Percentiles rank a stretch among this genome's conserved stretches.
phyloP scores from a whole-genome alignment of 1,139 yeast species.

The Diutina rugosa region DNA sequence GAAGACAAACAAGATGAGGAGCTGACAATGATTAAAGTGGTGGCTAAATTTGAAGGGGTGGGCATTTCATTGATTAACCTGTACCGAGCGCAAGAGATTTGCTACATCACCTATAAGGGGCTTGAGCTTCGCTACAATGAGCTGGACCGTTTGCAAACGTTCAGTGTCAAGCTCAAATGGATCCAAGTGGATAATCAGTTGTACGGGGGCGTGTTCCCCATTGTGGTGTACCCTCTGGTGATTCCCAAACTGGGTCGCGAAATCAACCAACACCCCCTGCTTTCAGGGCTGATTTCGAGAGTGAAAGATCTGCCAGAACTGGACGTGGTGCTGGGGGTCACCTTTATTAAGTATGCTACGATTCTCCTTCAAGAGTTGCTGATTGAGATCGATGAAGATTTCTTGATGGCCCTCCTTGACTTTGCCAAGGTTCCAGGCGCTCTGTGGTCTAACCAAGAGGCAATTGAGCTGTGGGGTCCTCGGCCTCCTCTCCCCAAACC shows the following conservation, averaged over 20 bases:
- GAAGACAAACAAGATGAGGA: conserved; percentile 30
- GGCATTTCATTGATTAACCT: conserved; percentile 78
- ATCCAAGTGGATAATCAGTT: conserved; percentile 87
- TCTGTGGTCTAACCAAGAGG: conserved; percentile 40
- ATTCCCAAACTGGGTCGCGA: conserved; percentile 79
- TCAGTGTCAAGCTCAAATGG: conserved; percentile 83
- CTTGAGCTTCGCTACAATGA: conserved; percentile 72
- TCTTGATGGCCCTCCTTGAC: conserved; percentile 70
- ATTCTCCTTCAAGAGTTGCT: conserved; percentile 81
- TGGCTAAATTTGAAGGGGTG: conserved; percentile 69
- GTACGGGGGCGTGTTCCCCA: conserved; percentile 82
- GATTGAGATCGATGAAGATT: conserved; percentile 87
- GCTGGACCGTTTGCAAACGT: conserved; percentile 71
- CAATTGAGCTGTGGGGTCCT: conserved; percentile 50
- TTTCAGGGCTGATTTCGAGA: conserved; percentile 72
- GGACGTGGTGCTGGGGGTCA: conserved; percentile 38
- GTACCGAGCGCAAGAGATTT: conserved; percentile 51
- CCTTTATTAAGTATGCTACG: conserved; percentile 86
- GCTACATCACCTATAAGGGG: conserved; percentile 73
- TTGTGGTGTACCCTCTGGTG: conserved; percentile 81
- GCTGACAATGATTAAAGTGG: conserved; percentile 46
- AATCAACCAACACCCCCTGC: conserved; percentile 79
- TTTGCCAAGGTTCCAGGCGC: conserved; percentile 66
- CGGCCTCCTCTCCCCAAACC: conserved; percentile 6
- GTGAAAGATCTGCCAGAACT: conserved; percentile 74